Evolutionary conservation across 441 rosid genomes (phyloP), one percentile per base, ranked within the genome.

Genomic region (Euphorbia celastroides): DNA sequence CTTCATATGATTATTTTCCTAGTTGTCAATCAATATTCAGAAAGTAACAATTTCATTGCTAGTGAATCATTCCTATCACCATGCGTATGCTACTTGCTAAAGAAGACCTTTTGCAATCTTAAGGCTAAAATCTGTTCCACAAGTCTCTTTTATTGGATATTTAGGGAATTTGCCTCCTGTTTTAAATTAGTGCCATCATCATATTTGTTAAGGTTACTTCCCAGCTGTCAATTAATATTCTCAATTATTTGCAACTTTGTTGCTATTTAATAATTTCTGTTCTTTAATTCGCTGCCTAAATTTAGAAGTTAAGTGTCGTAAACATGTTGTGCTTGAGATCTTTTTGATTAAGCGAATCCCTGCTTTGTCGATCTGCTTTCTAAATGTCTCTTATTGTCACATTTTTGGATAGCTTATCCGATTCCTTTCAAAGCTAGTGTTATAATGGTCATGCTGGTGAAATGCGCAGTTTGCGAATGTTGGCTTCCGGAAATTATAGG

Each of bases 1-100:
- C 56, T 44, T 42, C 66, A 62, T 28, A 57, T 27, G 3, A 28
- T 62, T 44, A 26, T 42, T 26, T 19, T 14, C 23, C 16, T 55
- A 41, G 32, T 14, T 62, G 54, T 25, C 28, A 14, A 41, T 19
- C 16, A 30, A 62, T 41, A 25, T 25, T 62, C 65, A 41, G 55
- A 27, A 62, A 26, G 27, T 46, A 46, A 16, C 19, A 46, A 6
- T 1, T 16, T 17, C 20, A 46, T 20, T 52, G 27, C 57, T 52
- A 52, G 25, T 52, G 14, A 52, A 22, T n/a, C 52, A 16, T 44
- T 62, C 23, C 19, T 9, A 26, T 62, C 32, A 12, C 14, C 14
- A 62, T 62, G 66, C 20, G 25, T 25, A 62, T 62, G 57, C 55
- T 50, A 50, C 9, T 50, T n/a, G 55, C 25, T 52, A 23, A 66